These are phyloP conservation scores for Pezizomycotina sp. DNA, from an alignment of 2,329 filamentous ascomycete species.

Conservation along the genomic window DNA sequence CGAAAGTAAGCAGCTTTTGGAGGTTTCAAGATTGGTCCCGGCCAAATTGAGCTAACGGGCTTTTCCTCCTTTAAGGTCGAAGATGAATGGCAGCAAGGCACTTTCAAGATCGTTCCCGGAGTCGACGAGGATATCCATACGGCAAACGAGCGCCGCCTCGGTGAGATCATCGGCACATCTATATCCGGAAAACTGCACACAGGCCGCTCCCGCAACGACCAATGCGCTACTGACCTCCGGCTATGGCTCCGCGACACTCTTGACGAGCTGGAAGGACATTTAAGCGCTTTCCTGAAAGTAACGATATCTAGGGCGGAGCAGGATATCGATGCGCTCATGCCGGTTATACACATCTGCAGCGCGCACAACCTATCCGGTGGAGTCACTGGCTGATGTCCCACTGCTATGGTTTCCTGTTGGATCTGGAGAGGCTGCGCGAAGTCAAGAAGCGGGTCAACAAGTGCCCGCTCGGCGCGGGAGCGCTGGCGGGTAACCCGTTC, in stretches of 20 bases:
- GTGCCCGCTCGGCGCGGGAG: conserved; percentile 55
- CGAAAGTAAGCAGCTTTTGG: too few species aligned
- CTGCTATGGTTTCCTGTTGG: conserved; percentile 51
- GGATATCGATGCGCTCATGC: conserved; percentile 66
- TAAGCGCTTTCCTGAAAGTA: conserved; percentile 54
- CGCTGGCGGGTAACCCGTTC: conserved; percentile 68
- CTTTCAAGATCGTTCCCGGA: conserved; percentile 37
- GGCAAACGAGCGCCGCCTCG: conserved; percentile 53
- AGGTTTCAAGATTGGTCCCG: conserved; percentile 28
- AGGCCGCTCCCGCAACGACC: conserved; percentile 73
- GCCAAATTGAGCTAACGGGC: conserved; percentile 3
- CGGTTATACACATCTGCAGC: conserved; percentile 80
- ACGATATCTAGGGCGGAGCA: conserved; percentile 51
- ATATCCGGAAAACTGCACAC: conserved; percentile 82
- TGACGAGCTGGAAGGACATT: conserved; percentile 48
- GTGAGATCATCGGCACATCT: conserved; percentile 74
- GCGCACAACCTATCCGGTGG: conserved; percentile 65
- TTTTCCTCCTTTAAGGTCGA: too few species aligned
- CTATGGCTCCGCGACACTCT: conserved; percentile 71
- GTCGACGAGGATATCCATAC: conserved; percentile 51
- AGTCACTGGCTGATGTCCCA: conserved; percentile 67
- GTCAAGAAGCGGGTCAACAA: conserved; percentile 58
- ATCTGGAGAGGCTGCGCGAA: conserved; percentile 62
- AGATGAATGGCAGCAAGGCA: conserved; percentile 38
- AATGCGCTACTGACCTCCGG: conserved; percentile 78